Base-by-base conservation (phyloP, 768 basidiomycete genomes). In the Leccinum incarnatum region DNA sequence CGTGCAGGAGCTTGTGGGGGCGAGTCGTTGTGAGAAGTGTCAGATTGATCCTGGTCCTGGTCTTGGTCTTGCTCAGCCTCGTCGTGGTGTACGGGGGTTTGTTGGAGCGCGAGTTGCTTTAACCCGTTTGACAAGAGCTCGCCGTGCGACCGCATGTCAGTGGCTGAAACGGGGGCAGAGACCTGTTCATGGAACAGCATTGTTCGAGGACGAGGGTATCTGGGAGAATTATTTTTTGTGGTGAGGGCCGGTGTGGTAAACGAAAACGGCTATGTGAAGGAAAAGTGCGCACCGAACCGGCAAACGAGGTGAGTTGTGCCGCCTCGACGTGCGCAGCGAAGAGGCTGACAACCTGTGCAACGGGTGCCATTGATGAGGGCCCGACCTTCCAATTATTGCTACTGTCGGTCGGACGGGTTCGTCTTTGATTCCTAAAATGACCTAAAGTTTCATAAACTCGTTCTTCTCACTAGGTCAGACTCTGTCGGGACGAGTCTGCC, bases 41-140 rank as follows among this genome's bases (percentile, higher is more conserved):
- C 49, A 14, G 54, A 15, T 14, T 61, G 48, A 14, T 32, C 37
- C 6, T 55, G 30, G 15, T 51, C 63, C 0, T 42, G 40, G 25
- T 46, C 23, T 10, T 65, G 58, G 45, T 36, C 42, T 47, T 40
- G 40, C 40, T 40, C 40, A 5, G 40, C 40, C 9, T 42, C 40
- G 40, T n/a, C n/a, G 27, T 64, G 57, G 65, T 36, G 50, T 34
- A 34, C 32, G 40, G 36, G 59, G 40, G 12, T 59, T 6, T 67
- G 55, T 46, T 73, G 69, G 15, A 72, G 59, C 66, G 82, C 75
- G 25, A 86, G 79, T 56, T 77, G 75, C 52, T 77, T 76, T 53
- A 86, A 75, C 62, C 75, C 76, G 54, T 79, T 71, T 9, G 79
- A 75, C 61, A 86, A 74, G 37, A 74, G 71, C 29, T 76, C 71